Evolutionary conservation across 345 rosid species (phyloP).

Genomic region (Eucalyptus regnans): DNA sequence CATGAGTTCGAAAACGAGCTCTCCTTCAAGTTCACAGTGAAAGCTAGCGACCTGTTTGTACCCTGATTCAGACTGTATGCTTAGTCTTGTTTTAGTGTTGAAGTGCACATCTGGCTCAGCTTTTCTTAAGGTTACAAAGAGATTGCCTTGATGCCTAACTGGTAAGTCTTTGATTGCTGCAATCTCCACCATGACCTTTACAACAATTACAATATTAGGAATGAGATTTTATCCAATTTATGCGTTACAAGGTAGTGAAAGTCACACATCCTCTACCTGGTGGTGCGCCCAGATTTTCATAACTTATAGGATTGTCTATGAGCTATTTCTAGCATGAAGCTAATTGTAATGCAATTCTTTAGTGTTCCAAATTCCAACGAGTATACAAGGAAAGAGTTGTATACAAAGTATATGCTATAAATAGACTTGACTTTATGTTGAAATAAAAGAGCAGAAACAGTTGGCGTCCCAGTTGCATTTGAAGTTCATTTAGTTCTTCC

Average conservation of each 20-base stretch:
- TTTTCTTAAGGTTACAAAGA: constrained; percentile 47
- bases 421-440: neutral
- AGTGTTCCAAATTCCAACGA: neutral
- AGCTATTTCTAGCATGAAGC: neutral
- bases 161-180: constrained; percentile 55
- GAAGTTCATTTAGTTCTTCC: neutral
- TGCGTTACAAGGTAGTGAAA: neutral
- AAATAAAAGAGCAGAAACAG: neutral
- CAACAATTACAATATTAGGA: neutral
- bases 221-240: neutral
- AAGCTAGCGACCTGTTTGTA: constrained; percentile 2
- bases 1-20: constrained; percentile 10
- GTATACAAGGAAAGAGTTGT: neutral
- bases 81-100: constrained; percentile 8
- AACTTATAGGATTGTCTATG: neutral
- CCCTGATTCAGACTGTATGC: neutral
- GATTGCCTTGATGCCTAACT: constrained; percentile 39
- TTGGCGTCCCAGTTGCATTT: neutral
- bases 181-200: constrained; percentile 49
- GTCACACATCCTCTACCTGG: neutral
- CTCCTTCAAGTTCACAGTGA: constrained; percentile 8
- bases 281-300: neutral
- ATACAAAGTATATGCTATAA: neutral
- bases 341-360: neutral
- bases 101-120: constrained; percentile 45